These are phyloP conservation scores for Psilocybe cubensis DNA, from an alignment of 768 basidiomycete genomes.

Conservation along the genomic window DNA sequence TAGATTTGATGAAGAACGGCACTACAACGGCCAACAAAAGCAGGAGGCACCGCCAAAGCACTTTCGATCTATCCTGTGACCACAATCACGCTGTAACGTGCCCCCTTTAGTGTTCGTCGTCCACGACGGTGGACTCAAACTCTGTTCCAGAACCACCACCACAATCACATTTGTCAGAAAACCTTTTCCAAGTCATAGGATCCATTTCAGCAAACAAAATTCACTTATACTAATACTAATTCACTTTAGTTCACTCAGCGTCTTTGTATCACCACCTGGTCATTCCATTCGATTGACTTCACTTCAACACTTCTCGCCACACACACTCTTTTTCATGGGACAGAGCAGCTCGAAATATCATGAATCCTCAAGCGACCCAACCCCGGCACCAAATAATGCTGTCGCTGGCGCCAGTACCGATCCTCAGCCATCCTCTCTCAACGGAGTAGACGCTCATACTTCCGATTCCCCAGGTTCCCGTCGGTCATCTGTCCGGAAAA, in stretches of 20 bases:
- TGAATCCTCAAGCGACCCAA: background rate
- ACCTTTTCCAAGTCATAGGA: slow-evolving; percentile 1
- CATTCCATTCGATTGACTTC: slow-evolving; percentile 6
- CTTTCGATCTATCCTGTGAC: slow-evolving; percentile 11
- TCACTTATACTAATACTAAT: slow-evolving; percentile 18
- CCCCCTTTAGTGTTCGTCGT: slow-evolving; percentile 20
- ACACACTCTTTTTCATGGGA: slow-evolving; percentile 18
- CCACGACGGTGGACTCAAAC: slow-evolving; percentile 16
- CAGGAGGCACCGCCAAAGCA: background rate
- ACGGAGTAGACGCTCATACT: slow-evolving; percentile 4
- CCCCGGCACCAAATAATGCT: slow-evolving; percentile 9
- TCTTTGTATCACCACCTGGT: slow-evolving; percentile 14
- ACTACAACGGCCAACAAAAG: background rate
- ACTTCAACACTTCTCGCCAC: background rate
- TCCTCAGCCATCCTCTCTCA: slow-evolving; percentile 8
- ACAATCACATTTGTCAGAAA: background rate
- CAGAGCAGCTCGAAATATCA: slow-evolving; percentile 22
- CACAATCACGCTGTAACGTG: slow-evolving; percentile 13
- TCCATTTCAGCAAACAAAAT: slow-evolving; percentile 1
- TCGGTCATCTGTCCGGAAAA: slow-evolving; percentile 27
- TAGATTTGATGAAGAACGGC: background rate
- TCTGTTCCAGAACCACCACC: slow-evolving; percentile 22
- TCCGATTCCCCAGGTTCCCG: slow-evolving; percentile 22
- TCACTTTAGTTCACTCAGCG: slow-evolving; percentile 9
- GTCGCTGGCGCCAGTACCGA: slow-evolving; percentile 21